A percentile compares a stretch with the other conserved stretches of the same genome.
These are phyloP conservation scores for Fusarium sacchari DNA, from an alignment of 2,329 filamentous ascomycete genomes.

Conservation along the genomic window DNA sequence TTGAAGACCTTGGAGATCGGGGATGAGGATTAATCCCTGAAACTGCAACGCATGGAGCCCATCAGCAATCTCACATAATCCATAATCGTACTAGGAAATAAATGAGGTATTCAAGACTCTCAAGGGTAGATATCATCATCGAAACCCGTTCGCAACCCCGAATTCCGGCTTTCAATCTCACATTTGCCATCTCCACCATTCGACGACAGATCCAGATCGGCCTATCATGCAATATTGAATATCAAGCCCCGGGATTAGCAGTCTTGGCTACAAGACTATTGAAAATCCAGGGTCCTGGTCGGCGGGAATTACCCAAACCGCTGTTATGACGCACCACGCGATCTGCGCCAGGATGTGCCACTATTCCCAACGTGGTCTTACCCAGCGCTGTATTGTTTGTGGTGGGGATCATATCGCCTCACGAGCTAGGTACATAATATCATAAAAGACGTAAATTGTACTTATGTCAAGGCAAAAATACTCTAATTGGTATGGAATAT, in stretches of 20 bases:
- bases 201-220: neutral
- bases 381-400: constrained; percentile 1
- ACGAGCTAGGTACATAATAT: neutral
- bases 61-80: neutral
- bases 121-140: neutral
- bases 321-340: neutral
- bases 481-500: accelerated
- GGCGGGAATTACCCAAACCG: neutral
- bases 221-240: neutral
- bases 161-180: neutral
- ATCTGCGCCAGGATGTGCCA: constrained; percentile 2
- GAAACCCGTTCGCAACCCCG: neutral
- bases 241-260: accelerated
- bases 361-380: constrained; percentile 20
- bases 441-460: neutral
- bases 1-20: neutral
- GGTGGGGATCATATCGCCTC: constrained; percentile 1
- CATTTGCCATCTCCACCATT: neutral
- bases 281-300: neutral
- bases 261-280: neutral
- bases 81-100: accelerated
- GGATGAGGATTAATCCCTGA: neutral
- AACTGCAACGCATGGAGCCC: accelerated
- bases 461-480: accelerated
- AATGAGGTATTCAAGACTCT: accelerated